Conservation (phyloP, 2,329 filamentous ascomycete genomes). For the Botrytis pseudocinerea region DNA sequence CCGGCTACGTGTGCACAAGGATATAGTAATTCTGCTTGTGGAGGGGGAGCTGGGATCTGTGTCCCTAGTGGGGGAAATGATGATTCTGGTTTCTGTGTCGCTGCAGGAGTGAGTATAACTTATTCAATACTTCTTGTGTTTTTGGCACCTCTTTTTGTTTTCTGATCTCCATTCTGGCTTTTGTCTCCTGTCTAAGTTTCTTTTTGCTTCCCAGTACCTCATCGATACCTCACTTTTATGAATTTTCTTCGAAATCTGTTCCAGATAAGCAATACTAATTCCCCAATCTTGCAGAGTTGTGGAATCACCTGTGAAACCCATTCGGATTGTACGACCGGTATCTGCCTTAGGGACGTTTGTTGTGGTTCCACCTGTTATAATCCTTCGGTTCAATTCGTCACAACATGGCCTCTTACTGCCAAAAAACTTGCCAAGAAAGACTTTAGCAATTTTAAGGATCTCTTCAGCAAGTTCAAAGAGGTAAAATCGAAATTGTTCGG, state of each 20-base stretch:
- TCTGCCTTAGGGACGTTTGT: slow-evolving; percentile 10
- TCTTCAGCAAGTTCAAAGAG: not conserved
- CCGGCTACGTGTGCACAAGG: slow-evolving; percentile 7
- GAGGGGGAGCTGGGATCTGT: slow-evolving; percentile 13
- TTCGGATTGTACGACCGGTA: slow-evolving; percentile 9
- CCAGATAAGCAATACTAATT: not conserved
- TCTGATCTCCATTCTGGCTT: not conserved
- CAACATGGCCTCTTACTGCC: not conserved
- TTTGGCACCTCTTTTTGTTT: not conserved
- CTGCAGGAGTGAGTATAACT: not conserved
- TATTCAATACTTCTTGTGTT: not conserved
- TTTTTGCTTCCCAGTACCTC: not conserved
- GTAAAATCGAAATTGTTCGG: not conserved
- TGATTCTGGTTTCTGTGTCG: slow-evolving; percentile 12
- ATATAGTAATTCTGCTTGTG: slow-evolving; percentile 1
- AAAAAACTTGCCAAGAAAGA: slow-evolving; percentile 3
- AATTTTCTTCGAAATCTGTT: not conserved
- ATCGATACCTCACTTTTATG: not conserved
- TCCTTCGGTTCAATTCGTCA: not conserved
- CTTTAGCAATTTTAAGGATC: not conserved
- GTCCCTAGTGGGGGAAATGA: not conserved
- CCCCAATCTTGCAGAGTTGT: not conserved
- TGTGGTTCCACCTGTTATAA: slow-evolving; percentile 16
- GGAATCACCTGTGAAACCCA: not conserved
- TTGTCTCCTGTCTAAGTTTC: not conserved